These are phyloP conservation scores for Thielaviopsis musarum DNA, from an alignment of 2,329 filamentous ascomycete species.

Conservation along the genomic window DNA sequence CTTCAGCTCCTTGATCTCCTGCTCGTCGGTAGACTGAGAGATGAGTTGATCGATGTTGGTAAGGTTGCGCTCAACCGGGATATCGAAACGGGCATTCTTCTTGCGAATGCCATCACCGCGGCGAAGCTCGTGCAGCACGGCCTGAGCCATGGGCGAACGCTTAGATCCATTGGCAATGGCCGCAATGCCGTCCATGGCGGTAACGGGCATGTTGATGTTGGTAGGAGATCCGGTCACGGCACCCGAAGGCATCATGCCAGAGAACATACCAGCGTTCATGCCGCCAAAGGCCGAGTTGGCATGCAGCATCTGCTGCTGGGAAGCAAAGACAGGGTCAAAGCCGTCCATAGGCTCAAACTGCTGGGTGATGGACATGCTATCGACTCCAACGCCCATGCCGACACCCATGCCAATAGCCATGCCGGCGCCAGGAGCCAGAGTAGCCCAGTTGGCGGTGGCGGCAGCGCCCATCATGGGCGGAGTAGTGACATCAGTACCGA, in stretches of 20 bases:
- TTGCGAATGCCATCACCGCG: slow-evolving; percentile 85
- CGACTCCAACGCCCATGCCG: background rate
- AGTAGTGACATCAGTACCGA: background rate
- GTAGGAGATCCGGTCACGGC: slow-evolving; percentile 15
- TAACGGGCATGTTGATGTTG: background rate
- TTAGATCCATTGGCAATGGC: slow-evolving; percentile 29
- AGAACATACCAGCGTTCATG: slow-evolving; percentile 36
- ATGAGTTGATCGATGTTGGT: slow-evolving; percentile 92
- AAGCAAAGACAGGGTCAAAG: slow-evolving; percentile 37
- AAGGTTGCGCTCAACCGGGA: slow-evolving; percentile 82
- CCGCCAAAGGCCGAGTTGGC: slow-evolving; percentile 38
- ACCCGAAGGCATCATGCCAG: slow-evolving; percentile 25
- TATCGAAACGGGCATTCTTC: slow-evolving; percentile 98
- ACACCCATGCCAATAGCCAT: background rate
- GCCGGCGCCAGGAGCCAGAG: slow-evolving; percentile 18
- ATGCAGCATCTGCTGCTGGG: slow-evolving; percentile 33
- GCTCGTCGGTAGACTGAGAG: slow-evolving; percentile 69
- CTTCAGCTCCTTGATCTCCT: slow-evolving; percentile 95
- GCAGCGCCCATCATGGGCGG: slow-evolving; percentile 17
- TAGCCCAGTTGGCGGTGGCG: slow-evolving; percentile 46
- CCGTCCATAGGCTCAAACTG: slow-evolving; percentile 46
- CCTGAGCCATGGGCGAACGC: slow-evolving; percentile 25
- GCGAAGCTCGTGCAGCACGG: slow-evolving; percentile 39
- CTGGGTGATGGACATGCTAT: slow-evolving; percentile 52
- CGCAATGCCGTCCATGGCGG: slow-evolving; percentile 35